phyloP scores from a whole-genome alignment of 2,329 filamentous ascomycete species.

The Dactylellina sp. region DNA sequence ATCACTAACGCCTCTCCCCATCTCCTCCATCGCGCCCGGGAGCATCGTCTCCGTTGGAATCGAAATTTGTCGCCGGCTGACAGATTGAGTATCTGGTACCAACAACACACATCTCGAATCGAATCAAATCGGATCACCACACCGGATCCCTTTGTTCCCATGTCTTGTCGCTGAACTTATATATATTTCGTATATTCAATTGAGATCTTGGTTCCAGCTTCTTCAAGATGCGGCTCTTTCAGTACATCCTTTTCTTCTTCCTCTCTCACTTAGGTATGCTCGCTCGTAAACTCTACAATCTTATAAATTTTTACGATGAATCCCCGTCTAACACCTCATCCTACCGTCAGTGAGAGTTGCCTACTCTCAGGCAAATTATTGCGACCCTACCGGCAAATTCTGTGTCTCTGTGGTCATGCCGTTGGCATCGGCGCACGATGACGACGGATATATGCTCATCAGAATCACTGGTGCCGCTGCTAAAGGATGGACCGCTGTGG shows the following conservation, averaged over 20 bases:
- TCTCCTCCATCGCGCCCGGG: no score
- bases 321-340: not conserved
- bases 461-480: constrained; percentile 58
- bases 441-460: constrained; percentile 57
- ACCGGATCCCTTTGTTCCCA: not conserved
- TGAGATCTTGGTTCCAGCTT: not conserved
- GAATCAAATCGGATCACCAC: not conserved
- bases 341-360: constrained; percentile 24
- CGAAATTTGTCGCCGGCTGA: constrained; percentile 46
- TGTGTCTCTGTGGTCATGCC: constrained; percentile 52
- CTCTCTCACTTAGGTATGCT: constrained; percentile 35
- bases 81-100: constrained; percentile 13
- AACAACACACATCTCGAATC: not conserved
- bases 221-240: constrained; percentile 35
- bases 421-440: constrained; percentile 27
- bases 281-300: not conserved
- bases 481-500: constrained; percentile 65
- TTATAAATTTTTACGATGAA: not conserved
- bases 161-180: not conserved
- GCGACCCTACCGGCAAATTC: constrained; percentile 45
- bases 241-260: constrained; percentile 33
- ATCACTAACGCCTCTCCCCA: no score
- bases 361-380: constrained; percentile 50
- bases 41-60: no score
- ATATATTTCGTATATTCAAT: constrained; percentile 1